Base-by-base conservation (phyloP, 495 filamentous ascomycete genomes). In the Xylaria grammica region DNA sequence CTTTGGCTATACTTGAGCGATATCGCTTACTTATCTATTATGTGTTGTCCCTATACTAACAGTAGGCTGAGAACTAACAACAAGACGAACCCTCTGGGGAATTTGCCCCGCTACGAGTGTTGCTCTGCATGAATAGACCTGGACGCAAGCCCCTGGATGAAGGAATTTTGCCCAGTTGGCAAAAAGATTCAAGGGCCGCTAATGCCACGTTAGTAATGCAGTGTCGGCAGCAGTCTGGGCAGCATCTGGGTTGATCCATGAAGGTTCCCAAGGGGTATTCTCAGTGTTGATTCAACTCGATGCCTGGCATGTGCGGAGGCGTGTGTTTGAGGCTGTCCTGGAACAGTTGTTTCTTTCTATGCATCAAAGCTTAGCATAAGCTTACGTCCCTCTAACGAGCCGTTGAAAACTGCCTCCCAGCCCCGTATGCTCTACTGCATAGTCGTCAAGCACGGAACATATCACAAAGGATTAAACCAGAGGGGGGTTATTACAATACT, bases 291-390 rank as follows among this genome's bases (percentile, higher is more conserved):
- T 45, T 44, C 15, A 17, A 44, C 38, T 44, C 40, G 26, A 30
- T 17, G 36, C 38, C 19, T 58, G 45, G 38, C 24, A 42, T n/a
- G n/a, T n/a, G n/a, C n/a, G n/a, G n/a, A n/a, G n/a, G n/a, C n/a
- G n/a, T 51, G 6, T 56, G 53, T 56, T 42, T 56, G 32, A 58
- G 9, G 54, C 9, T 30, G 27, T 40, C 29, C 24, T 30, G 26
- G 38, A 34, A 44, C 53, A 42, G 13, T 29, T 22, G 38, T 45
- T 17, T 32, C 54, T 30, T 36, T 27, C 20, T 27, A 58, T 22
- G 54, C 38, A 13, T 58, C 40, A 58, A 58, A 26, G 20, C 45
- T 29, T n/a, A n/a, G n/a, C n/a, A n/a, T n/a, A n/a, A n/a, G n/a
- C n/a, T n/a, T n/a, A n/a, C n/a, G n/a, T n/a, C 17, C 26, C 26